Evolutionary conservation across 805 yeast species (phyloP), one percentile per base, ranked within the genome.

Genomic region (Wickerhamiella hasegawae): DNA sequence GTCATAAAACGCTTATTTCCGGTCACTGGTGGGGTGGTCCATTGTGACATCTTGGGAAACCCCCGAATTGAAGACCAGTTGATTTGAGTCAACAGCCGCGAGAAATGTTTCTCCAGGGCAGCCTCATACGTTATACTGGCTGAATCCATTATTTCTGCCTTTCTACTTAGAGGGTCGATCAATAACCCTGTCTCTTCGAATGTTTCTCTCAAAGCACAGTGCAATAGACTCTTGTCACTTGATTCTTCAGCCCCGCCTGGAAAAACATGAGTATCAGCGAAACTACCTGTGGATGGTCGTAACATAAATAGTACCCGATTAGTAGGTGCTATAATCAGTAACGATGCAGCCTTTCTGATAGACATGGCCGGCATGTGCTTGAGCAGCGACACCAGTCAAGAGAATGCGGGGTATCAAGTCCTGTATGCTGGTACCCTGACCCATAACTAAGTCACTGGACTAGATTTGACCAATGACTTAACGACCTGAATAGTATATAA

Each of bases 131-230:
- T 6, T 12, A 31, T 20, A 10, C 15, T 28, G 3, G 32, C 11
- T n/a, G 23, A 31, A 6, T 12, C 32, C 4, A 38, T 22, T 4
- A 37, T 28, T 9, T 27, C 20, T 3, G 30, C 28, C 11, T 31
- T 15, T 6, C 36, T 34, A 9, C 37, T 26, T 11, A 6, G 36
- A n/a, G 52, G 48, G 21, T 41, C 25, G 15, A 53, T 39, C 28
- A 50, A 31, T 6, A 53, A 33, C 1, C 57, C 57, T 1, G 58
- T 53, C 34, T 53, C 58, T 33, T 53, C 58, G 27, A 42, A 53
- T 1, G 55, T 49, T 28, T 53, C 58, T 16, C 58, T 38, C 18
- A 53, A 38, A 2, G 57, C 58, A 30, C 54, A 45, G 31, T 50
- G 42, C 18, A 40, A 42, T 24, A 45, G 35, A 20, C 37, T 32